Evolutionary conservation across 164 flowering plant genomes (phyloP).

Genomic region (Buxus sempervirens): DNA sequence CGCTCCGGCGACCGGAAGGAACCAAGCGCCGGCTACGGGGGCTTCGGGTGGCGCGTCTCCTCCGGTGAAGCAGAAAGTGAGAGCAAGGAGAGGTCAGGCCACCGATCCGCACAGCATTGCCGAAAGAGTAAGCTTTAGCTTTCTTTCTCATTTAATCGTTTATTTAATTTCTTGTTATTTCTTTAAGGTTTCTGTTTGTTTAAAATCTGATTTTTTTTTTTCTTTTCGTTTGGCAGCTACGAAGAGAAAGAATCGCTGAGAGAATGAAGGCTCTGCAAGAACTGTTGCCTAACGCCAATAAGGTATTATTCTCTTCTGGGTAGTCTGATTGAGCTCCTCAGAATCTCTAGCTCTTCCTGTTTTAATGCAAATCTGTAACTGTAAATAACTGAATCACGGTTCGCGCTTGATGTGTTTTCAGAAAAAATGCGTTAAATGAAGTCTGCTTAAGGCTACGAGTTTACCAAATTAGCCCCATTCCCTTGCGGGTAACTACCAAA

Average conservation of each 20-base stretch:
- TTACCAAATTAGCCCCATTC: no score
- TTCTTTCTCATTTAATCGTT: no score
- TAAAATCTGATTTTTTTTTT: not conserved
- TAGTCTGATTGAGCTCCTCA: not conserved
- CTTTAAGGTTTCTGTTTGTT: not conserved
- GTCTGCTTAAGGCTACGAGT: no score
- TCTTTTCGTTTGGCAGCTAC: constrained; percentile 44
- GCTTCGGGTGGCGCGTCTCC: constrained; percentile 35
- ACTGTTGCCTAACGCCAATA: constrained; percentile 96
- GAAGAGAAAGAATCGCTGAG: constrained; percentile 97
- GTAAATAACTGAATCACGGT: no score
- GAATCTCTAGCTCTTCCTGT: no score
- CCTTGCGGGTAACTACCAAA: no score
- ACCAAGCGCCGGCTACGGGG: constrained; percentile 38
- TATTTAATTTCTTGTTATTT: no score
- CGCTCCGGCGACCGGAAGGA: constrained; percentile 34
- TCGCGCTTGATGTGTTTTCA: no score
- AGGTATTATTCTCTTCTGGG: constrained; percentile 40
- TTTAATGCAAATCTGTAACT: no score
- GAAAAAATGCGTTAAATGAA: no score
- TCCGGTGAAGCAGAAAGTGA: constrained; percentile 63
- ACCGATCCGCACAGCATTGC: constrained; percentile 99
- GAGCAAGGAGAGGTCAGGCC: constrained; percentile 97
- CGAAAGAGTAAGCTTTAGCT: constrained; percentile 58
- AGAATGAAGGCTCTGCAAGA: constrained; percentile 96